Percentiles rank a stretch among this genome's conserved stretches.
These are phyloP conservation scores for Mortierella sp. DNA, from an alignment of 371 early-diverging fungal genomes.

Conservation along the genomic window DNA sequence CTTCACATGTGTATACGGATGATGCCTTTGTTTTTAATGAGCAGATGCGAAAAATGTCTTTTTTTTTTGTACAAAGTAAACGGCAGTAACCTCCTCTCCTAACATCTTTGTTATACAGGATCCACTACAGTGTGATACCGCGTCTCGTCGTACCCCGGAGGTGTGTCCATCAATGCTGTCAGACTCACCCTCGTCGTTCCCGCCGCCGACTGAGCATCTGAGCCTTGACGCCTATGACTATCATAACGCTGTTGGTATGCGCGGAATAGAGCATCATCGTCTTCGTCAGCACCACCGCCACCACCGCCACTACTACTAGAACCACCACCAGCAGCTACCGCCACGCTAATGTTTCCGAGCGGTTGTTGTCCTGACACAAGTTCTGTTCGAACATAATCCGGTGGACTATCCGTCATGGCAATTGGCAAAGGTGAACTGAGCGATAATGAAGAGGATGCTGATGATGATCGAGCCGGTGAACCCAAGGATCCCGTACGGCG, in stretches of 20 bases:
- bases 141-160: slow-evolving; percentile 46
- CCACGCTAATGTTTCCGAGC: neutral
- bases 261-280: slow-evolving; percentile 41
- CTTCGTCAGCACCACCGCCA: slow-evolving; percentile 2
- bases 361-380: neutral
- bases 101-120: slow-evolving; percentile 42
- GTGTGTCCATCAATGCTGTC: slow-evolving; percentile 27
- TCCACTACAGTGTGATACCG: slow-evolving; percentile 29
- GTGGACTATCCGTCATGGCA: slow-evolving; percentile 29
- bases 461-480: slow-evolving; percentile 41
- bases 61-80: no score
- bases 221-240: slow-evolving; percentile 21
- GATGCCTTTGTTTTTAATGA: neutral
- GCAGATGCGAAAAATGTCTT: no score
- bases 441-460: slow-evolving; percentile 45
- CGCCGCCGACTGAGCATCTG: slow-evolving; percentile 20
- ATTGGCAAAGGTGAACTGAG: slow-evolving; percentile 22
- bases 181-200: neutral
- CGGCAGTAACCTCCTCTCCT: no score
- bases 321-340: neutral
- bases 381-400: slow-evolving; percentile 42
- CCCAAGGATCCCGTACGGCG: slow-evolving; percentile 36
- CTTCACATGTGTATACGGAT: neutral
- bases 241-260: slow-evolving; percentile 49
- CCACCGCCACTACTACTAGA: neutral